These are phyloP conservation scores for Periconia macrospinosa DNA, from an alignment of 2,329 filamentous ascomycete genomes.

Conservation along the genomic window DNA sequence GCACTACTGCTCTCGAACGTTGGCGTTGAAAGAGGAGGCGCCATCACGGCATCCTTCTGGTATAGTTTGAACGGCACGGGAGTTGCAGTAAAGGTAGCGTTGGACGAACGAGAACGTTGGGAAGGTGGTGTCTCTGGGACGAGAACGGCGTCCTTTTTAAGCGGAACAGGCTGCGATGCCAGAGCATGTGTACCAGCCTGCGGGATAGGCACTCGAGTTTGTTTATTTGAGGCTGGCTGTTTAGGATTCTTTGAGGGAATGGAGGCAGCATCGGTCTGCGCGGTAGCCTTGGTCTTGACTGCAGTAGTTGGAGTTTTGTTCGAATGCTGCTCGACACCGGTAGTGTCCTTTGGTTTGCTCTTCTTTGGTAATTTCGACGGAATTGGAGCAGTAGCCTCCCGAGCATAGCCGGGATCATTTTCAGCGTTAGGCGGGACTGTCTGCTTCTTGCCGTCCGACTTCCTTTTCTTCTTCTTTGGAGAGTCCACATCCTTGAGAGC, in stretches of 20 bases:
- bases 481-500: too few species aligned
- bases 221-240: background rate
- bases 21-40: background rate
- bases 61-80: constrained; percentile 6
- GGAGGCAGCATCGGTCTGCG: background rate
- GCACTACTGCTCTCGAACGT: background rate
- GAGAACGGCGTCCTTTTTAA: background rate
- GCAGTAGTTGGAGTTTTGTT: background rate
- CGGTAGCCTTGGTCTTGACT: background rate
- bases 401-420: background rate
- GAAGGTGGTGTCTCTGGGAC: constrained; percentile 13
- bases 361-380: constrained; percentile 2
- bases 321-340: background rate
- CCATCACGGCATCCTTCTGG: background rate
- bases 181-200: background rate
- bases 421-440: background rate
- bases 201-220: constrained; percentile 6
- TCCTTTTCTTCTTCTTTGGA: constrained; percentile 10
- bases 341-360: constrained; percentile 2
- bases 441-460: constrained; percentile 2
- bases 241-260: background rate
- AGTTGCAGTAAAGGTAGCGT: background rate
- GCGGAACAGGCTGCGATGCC: background rate
- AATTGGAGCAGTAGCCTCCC: background rate
- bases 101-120: background rate